Evolutionary conservation across 2,329 filamentous ascomycete genomes (phyloP).

Genomic region (Calonectria montana): DNA sequence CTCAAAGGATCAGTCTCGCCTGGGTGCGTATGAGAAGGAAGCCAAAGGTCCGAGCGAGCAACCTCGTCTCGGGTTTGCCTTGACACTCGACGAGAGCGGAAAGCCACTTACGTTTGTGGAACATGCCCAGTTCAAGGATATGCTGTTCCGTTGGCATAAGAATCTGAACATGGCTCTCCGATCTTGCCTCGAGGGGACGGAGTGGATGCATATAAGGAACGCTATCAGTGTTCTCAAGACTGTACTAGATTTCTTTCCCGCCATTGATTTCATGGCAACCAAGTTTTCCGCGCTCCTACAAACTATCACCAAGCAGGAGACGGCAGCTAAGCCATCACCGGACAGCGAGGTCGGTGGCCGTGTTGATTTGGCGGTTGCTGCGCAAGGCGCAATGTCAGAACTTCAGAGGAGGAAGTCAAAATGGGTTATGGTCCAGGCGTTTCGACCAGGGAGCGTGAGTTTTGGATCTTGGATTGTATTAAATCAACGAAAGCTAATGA

Average conservation of each 20-base stretch:
- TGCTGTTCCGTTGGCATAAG: constrained; percentile 92
- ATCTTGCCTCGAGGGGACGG: constrained; percentile 81
- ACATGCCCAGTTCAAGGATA: constrained; percentile 86
- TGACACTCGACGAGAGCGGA: constrained; percentile 72
- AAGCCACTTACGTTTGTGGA: constrained; percentile 79
- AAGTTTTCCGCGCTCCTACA: constrained; percentile 73
- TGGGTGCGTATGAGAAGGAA: constrained; percentile 86
- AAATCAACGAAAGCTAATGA: constrained; percentile 31
- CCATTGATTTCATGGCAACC: constrained; percentile 87
- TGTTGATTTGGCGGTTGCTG: constrained; percentile 80
- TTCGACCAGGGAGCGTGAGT: constrained; percentile 72
- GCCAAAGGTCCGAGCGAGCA: constrained; percentile 65
- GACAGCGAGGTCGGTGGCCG: constrained; percentile 69
- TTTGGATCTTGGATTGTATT: not conserved
- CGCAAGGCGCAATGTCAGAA: constrained; percentile 77
- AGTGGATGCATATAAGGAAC: constrained; percentile 99
- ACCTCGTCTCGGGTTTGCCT: constrained; percentile 81
- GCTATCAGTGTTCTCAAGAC: constrained; percentile 89
- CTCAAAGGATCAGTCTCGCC: constrained; percentile 62
- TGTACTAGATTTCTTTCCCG: constrained; percentile 85
- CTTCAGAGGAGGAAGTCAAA: constrained; percentile 73
- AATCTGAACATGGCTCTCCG: constrained; percentile 84
- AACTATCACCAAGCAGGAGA: constrained; percentile 72
- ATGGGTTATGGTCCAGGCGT: constrained; percentile 82
- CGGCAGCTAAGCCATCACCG: constrained; percentile 58